phyloP scores from a whole-genome alignment of 129 eudicot genomes.

The Dittrichia graveolens region DNA sequence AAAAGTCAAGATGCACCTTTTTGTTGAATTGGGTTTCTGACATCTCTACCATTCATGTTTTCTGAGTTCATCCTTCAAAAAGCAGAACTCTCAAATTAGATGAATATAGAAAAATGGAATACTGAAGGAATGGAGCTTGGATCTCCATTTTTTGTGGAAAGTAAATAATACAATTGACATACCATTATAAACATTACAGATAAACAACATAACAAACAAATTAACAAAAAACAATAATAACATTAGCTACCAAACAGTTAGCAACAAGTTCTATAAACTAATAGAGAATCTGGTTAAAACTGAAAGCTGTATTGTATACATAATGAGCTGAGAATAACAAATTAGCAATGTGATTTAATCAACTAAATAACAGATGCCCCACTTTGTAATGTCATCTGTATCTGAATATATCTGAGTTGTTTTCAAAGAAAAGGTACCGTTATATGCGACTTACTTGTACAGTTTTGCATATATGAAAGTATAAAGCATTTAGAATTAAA shows the following conservation, averaged over 20 bases:
- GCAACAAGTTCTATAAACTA: conserved; percentile 14
- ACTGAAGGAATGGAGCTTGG: not conserved
- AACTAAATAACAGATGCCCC: not conserved
- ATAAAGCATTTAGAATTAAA: not conserved
- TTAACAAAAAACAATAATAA: conserved; percentile 8
- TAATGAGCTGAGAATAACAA: not conserved
- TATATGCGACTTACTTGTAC: not conserved
- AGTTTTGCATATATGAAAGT: not conserved
- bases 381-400: not conserved
- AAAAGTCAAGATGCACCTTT: conserved; percentile 49
- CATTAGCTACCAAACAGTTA: conserved; percentile 2
- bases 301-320: not conserved
- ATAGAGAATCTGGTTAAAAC: conserved; percentile 12
- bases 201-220: conserved; percentile 9
- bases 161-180: conserved; percentile 1
- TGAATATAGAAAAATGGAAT: not conserved
- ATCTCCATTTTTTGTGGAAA: not conserved
- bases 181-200: not conserved
- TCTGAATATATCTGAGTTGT: not conserved
- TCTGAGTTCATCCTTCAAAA: conserved; percentile 52
- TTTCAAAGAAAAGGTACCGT: not conserved
- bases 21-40: conserved; percentile 42
- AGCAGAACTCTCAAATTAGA: conserved; percentile 24
- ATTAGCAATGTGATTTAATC: not conserved
- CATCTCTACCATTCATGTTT: conserved; percentile 44